Conservation (phyloP, 805 yeast species). For the Pichia kluyveri region DNA sequence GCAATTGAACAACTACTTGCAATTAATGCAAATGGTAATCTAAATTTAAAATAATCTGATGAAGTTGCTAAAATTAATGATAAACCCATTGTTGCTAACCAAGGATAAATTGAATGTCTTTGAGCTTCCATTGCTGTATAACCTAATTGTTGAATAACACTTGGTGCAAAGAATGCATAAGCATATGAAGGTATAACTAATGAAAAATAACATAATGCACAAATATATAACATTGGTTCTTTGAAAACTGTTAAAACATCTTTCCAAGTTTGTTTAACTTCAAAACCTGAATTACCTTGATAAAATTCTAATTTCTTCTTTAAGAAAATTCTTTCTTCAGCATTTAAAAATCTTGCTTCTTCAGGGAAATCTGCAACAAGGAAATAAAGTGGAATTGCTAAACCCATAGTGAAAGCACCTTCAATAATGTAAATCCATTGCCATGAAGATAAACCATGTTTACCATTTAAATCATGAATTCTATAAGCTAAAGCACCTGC, state of each 20-base stretch:
- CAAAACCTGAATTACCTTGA: constrained; percentile 40
- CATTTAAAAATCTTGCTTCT: constrained; percentile 44
- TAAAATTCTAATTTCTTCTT: constrained; percentile 51
- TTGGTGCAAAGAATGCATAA: constrained; percentile 65
- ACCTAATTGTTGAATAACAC: constrained; percentile 53
- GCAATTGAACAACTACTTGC: constrained; percentile 32
- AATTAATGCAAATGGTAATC: constrained; percentile 35
- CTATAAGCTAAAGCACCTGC: constrained; percentile 67
- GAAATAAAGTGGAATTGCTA: constrained; percentile 30
- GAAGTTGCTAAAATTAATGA: constrained; percentile 49
- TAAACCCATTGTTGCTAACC: constrained; percentile 66
- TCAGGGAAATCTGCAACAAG: constrained; percentile 66
- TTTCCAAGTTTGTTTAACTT: constrained; percentile 33
- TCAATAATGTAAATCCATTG: constrained; percentile 36
- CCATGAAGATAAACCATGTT: constrained; percentile 34
- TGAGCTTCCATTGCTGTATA: constrained; percentile 68
- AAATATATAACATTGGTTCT: constrained; percentile 49
- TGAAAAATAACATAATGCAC: constrained; percentile 57
- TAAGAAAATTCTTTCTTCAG: constrained; percentile 42
- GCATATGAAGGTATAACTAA: constrained; percentile 63
- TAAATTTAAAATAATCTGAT: constrained; percentile 45
- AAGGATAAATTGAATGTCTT: constrained; percentile 76
- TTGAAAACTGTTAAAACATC: constrained; percentile 45
- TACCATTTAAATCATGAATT: constrained; percentile 45
- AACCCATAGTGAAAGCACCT: constrained; percentile 28